These are phyloP conservation scores for Picea glauca DNA, from an alignment of 75 land plant species.

Conservation along the genomic window DNA sequence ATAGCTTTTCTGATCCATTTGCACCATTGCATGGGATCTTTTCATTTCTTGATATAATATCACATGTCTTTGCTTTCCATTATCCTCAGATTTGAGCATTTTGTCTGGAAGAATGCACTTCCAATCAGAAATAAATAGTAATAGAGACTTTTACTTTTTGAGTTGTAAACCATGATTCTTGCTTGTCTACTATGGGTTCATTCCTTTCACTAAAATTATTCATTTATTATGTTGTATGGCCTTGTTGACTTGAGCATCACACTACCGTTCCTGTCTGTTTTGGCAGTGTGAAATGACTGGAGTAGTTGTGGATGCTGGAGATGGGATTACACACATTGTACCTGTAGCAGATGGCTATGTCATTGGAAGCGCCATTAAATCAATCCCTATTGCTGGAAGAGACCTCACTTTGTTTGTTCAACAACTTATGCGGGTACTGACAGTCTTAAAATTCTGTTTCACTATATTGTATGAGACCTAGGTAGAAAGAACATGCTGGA, in stretches of 20 bases:
- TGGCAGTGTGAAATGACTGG: constrained; percentile 99
- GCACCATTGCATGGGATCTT: background rate
- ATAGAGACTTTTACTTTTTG: background rate
- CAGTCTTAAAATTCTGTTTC: constrained; percentile 6
- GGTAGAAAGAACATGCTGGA: background rate
- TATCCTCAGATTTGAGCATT: background rate
- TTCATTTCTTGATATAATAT: background rate
- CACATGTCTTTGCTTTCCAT: background rate
- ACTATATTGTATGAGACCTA: background rate
- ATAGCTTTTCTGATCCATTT: background rate
- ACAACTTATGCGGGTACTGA: constrained; percentile 87
- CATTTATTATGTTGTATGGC: background rate
- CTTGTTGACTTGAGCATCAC: constrained; percentile 13
- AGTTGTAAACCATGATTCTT: background rate
- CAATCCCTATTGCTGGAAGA: constrained; percentile 87
- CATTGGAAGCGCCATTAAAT: constrained; percentile 98
- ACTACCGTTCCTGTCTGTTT: constrained; percentile 11
- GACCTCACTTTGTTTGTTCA: constrained; percentile 90
- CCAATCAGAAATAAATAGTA: background rate
- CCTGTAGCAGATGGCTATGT: constrained; percentile 99
- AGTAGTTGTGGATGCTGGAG: constrained; percentile 98
- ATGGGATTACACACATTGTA: constrained; percentile 95
- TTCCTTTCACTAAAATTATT: constrained; percentile 9
- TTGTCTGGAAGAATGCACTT: background rate
- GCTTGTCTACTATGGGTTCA: background rate